Percentiles rank a stretch among this genome's conserved stretches.
Evolutionary conservation across 352 stramenopile species (phyloP).

Genomic region (Globisporangium megalacanthum): DNA sequence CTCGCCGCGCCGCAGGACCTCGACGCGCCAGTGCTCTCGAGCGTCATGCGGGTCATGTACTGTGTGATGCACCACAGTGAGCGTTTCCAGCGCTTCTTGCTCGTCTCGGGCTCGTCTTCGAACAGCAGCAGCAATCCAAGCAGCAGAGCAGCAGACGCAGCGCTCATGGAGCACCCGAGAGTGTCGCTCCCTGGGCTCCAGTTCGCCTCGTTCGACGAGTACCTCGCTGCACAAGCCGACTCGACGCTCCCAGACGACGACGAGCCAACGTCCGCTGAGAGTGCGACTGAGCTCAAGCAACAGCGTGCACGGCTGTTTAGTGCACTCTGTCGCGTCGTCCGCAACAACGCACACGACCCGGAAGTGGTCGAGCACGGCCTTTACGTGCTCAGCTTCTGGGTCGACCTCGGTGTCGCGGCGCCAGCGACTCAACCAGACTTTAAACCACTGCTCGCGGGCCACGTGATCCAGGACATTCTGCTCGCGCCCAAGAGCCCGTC

Average conservation of each 20-base stretch:
- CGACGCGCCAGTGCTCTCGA: conserved; percentile 30
- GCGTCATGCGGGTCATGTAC: conserved; percentile 48
- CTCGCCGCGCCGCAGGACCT: conserved; percentile 34
- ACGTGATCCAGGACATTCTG: conserved; percentile 47
- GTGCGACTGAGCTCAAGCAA: conserved; percentile 25
- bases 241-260: conserved; percentile 5
- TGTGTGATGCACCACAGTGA: conserved; percentile 43
- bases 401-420: conserved; percentile 24
- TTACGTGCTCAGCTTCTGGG: conserved; percentile 37
- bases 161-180: conserved; percentile 26
- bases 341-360: conserved; percentile 41
- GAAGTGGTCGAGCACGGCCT: conserved; percentile 36
- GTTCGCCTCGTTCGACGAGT: conserved; percentile 44
- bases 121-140: neutral
- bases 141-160: neutral
- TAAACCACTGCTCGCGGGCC: conserved; percentile 35
- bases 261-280: conserved; percentile 16
- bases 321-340: conserved; percentile 44
- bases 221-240: conserved; percentile 21
- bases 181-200: conserved; percentile 32
- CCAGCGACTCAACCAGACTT: conserved; percentile 26
- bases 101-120: conserved; percentile 16
- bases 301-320: conserved; percentile 34
- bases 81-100: conserved; percentile 43
- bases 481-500: conserved; percentile 31